Percentiles rank a stretch among this genome's conserved stretches.
These are phyloP conservation scores for Sclerotiophoma versabilis DNA, from an alignment of 2,329 filamentous ascomycete species.

Conservation along the genomic window DNA sequence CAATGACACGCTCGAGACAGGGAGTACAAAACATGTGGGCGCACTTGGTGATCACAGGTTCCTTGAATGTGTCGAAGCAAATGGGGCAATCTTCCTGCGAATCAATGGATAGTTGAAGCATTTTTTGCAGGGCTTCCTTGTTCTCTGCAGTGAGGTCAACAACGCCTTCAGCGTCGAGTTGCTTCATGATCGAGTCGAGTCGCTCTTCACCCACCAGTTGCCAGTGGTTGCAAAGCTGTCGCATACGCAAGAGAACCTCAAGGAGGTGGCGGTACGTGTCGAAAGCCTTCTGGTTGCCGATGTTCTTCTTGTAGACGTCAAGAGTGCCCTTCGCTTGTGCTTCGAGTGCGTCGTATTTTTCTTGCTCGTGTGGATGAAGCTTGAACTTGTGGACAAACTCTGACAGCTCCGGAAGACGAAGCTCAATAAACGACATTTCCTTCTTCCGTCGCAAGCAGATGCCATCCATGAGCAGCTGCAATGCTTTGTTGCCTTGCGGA, in stretches of 20 bases:
- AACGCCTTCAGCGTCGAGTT: conserved; percentile 71
- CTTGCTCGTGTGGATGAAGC: conserved; percentile 75
- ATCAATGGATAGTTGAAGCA: conserved; percentile 79
- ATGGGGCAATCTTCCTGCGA: conserved; percentile 83
- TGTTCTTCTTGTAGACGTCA: conserved; percentile 62
- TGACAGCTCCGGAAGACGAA: conserved; percentile 77
- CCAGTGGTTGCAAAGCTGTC: conserved; percentile 91
- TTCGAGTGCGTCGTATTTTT: conserved; percentile 76
- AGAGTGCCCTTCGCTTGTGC: conserved; percentile 77
- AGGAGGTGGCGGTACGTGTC: conserved; percentile 73
- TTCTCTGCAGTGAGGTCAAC: conserved; percentile 78
- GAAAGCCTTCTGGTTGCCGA: conserved; percentile 51
- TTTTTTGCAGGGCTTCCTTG: conserved; percentile 72
- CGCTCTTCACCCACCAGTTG: conserved; percentile 75
- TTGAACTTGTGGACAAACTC: conserved; percentile 79
- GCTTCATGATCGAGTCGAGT: conserved; percentile 72
- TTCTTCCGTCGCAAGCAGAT: conserved; percentile 84
- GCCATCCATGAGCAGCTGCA: conserved; percentile 80
- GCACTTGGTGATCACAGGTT: conserved; percentile 83
- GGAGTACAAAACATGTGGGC: conserved; percentile 78
- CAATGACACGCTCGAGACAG: conserved; percentile 78
- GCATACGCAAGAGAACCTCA: conserved; percentile 80
- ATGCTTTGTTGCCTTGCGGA: conserved; percentile 65
- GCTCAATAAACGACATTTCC: conserved; percentile 85
- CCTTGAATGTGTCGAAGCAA: conserved; percentile 75